Base-by-base conservation (phyloP, 257 asterid genomes). In the Mentha longifolia region DNA sequence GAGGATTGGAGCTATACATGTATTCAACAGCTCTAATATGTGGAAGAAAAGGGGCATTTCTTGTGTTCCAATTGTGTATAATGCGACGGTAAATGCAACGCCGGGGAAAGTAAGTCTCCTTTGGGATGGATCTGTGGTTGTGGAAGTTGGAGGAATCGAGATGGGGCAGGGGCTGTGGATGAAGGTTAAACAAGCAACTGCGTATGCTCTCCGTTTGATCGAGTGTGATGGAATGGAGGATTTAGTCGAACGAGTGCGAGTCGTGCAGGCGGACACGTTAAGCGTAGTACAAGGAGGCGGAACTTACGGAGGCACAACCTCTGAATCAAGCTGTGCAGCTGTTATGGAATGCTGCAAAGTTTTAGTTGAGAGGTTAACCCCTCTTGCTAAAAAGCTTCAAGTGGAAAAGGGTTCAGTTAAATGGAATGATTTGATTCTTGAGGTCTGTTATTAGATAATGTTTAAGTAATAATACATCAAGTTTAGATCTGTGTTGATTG, bases 101-200 rank as follows among this genome's bases (percentile, higher is more conserved):
- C 71, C 77, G 0, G 77, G 71, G 25, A 72, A 49, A 72, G 77
- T 72, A 12, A 72, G 77, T 16, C 16, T 61, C 10, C 76, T 72
- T 51, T 15, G 25, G 64, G 76, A 72, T 62, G 76, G 76, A 37
- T 72, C 76, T 0, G n/a, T 72, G 3, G 64, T 62, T 20, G 76
- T 72, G 20, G 76, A 72, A 72, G 71, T 72, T 13, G 77, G 71
- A 42, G 77, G 77, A 35, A 52, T 63, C 13, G 71, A 63, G 14
- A 35, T 63, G 39, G 77, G 71, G 47, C 77, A 72, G 71, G 76
- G 77, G 25, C 47, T 72, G 5, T 72, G 77, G 77, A 72, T 71
- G 6, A 72, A 72, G 77, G 77, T 72, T 11, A 63, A 64, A 5
- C 77, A 72, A 42, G 71, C 28, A 3, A 45, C 71, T 25, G 77